Percentiles rank a stretch among this genome's conserved stretches.
Conservation (phyloP, 2,329 filamentous ascomycete species). For the Penicillium occitanis region DNA sequence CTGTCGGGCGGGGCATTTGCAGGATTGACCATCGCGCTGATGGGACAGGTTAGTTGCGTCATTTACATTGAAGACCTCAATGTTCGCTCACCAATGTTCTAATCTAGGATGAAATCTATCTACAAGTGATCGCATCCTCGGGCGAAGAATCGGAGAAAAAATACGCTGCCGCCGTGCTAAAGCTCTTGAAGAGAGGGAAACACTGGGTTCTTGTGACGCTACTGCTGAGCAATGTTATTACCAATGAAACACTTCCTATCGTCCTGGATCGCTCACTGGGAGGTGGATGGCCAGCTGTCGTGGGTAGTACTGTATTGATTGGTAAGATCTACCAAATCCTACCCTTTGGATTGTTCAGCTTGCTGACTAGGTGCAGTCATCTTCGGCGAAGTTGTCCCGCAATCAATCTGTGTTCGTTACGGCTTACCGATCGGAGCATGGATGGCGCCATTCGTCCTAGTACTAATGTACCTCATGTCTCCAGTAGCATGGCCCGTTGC, state of each 20-base stretch:
- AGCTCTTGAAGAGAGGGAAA: slow-evolving; percentile 81
- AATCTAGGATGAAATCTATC: slow-evolving; percentile 86
- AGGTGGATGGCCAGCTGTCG: slow-evolving; percentile 88
- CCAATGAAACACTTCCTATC: slow-evolving; percentile 94
- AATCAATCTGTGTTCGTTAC: slow-evolving; percentile 94
- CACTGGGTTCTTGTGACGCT: slow-evolving; percentile 98
- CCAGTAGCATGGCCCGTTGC: slow-evolving; percentile 93
- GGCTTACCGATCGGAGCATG: slow-evolving; percentile 91
- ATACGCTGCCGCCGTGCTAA: slow-evolving; percentile 78
- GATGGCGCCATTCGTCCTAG: slow-evolving; percentile 83
- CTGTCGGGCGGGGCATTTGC: slow-evolving; percentile 90
- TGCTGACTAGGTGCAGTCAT: slow-evolving; percentile 67
- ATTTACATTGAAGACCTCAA: too few relatives aligned
- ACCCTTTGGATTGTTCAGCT: neutral
- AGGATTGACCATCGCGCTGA: slow-evolving; percentile 70
- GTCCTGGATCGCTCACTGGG: slow-evolving; percentile 91
- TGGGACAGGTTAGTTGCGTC: slow-evolving; percentile 56
- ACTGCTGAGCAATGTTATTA: slow-evolving; percentile 92
- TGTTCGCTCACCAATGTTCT: neutral
- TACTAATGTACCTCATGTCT: slow-evolving; percentile 87
- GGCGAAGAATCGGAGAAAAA: slow-evolving; percentile 80
- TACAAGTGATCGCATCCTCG: slow-evolving; percentile 88
- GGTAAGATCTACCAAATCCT: slow-evolving; percentile 38
- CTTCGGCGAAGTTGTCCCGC: slow-evolving; percentile 93
- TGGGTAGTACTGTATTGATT: slow-evolving; percentile 90